Evolutionary conservation across 2,329 filamentous ascomycete species (phyloP), one percentile per base, ranked within the genome.

Genomic region (Pseudocercospora pini-densiflorae): DNA sequence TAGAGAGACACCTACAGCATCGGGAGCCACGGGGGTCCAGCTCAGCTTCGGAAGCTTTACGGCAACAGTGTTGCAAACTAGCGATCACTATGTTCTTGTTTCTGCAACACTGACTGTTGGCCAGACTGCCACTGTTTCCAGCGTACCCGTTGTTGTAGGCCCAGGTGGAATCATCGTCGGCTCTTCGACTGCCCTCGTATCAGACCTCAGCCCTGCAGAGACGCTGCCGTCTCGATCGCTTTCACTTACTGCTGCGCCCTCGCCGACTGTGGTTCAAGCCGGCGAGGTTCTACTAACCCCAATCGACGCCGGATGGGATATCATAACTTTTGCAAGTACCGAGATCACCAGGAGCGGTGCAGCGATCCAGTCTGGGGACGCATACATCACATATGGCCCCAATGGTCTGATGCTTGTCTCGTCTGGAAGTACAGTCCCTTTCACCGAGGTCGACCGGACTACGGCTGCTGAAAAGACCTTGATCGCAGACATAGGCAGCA

Each of bases 371-470:
- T 29, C 54, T 12, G 51, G 45, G 14, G 64, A 65, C 14, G 40
- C 31, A 12, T 2, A 14, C 4, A 61, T 61, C 12, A 63, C 67
- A 24, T 62, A 62, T 21, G 67, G 49, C 5, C 49, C 57, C 2
- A 19, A 29, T 23, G 67, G 67, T 19, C 33, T 69, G 23, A 58
- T 47, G 8, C 31, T 62, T 4, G 9, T 66, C 9, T 49, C 55
- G 12, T 43, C 36, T 21, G n/a, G 27, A 12, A 49, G 14, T 10
- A 45, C 36, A 19, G 21, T 53, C 3, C n/a, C 58, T 23, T 27
- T 53, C 7, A 47, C 27, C 16, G 14, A 29, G 10, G 10, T 64
- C 12, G 31, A 14, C 16, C 21, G 58, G 21, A 27, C 16, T 12
- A 24, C 16, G 12, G 43, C 58, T 58, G 21, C 53, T 12, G n/a